Base-by-base conservation (phyloP, 129 eudicot genomes). In the Lactuca saligna region DNA sequence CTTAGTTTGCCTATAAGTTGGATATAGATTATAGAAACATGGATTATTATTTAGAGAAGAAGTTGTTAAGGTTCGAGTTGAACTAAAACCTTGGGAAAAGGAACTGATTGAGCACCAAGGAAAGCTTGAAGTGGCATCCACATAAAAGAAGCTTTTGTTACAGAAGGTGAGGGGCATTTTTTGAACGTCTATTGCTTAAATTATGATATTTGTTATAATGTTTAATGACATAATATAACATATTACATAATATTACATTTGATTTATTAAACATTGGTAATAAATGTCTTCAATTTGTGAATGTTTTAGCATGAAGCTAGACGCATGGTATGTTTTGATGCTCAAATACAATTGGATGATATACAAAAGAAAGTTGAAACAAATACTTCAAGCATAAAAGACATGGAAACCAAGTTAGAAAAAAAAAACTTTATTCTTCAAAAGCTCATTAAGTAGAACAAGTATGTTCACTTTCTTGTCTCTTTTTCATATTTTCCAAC, bases 51-150 rank as follows among this genome's bases (percentile, higher is more conserved):
- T 81, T 68, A 90, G 85, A 42, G 34, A 74, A 54, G 92, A 93
- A 82, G 84, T 89, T 68, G 76, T 84, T 25, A 87, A 81, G 69
- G 90, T 89, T 71, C 96, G 96, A 46, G 70, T 83, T 66, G 91
- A 93, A 67, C 68, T 93, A 32, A 85, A 89, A 72, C 98, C 98
- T 35, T 93, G 98, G 98, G 98, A 93, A 64, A 85, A 84, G 58
- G 85, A 93, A 48, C 61, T 93, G 73, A 86, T 93, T 75, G 95
- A 93, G 72, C 87, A 88, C 69, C 85, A 79, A 62, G 95, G 96
- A 50, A 86, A 93, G 64, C 90, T 93, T 79, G 95, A 87, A 58
- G 96, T 93, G 79, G 96, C 98, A 68, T 76, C 82, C 20, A 75
- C 87, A 9, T 96, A 93, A 75, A 78, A 68, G 34, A 82, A 83